Evolutionary conservation across 2,329 filamentous ascomycete species (phyloP).

Genomic region (Beauveria brongniartii): DNA sequence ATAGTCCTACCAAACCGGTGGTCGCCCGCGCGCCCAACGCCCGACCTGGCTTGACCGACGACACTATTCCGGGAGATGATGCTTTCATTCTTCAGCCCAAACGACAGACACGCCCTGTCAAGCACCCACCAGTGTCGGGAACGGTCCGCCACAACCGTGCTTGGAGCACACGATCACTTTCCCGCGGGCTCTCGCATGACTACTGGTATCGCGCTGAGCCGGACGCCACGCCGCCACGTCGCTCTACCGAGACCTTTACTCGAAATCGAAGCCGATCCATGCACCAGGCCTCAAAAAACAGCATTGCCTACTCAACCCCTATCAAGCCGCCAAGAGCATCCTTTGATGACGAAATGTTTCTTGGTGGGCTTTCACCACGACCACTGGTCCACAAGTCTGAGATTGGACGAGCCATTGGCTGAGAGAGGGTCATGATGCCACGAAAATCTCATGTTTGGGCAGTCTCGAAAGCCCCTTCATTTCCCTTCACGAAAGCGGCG

Average conservation of each 20-base stretch:
- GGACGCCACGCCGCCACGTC: conserved; percentile 23
- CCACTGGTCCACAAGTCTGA: conserved; percentile 37
- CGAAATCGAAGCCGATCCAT: conserved; percentile 10
- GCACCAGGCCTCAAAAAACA: conserved; percentile 12
- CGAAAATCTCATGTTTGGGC: background rate
- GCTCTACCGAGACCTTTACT: conserved; percentile 25
- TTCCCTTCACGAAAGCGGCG: background rate
- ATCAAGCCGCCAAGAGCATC: conserved; percentile 36
- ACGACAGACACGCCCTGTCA: conserved; percentile 45
- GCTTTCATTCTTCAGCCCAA: conserved; percentile 48
- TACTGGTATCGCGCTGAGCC: conserved; percentile 30
- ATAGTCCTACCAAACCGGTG: conserved; percentile 41
- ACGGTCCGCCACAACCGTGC: conserved; percentile 29
- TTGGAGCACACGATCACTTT: conserved; percentile 37
- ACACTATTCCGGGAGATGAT: conserved; percentile 50
- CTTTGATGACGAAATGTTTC: conserved; percentile 36
- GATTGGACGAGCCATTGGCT: conserved; percentile 49
- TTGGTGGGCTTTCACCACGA: conserved; percentile 41
- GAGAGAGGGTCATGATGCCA: conserved; percentile 18
- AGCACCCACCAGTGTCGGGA: conserved; percentile 30
- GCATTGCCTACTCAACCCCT: conserved; percentile 31
- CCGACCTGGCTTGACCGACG: conserved; percentile 54
- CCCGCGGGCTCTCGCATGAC: conserved; percentile 28
- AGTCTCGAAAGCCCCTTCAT: background rate
- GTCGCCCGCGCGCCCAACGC: conserved; percentile 54